These are phyloP conservation scores for Chaetothyriales sp. DNA, from an alignment of 2,329 filamentous ascomycete species.

Conservation along the genomic window DNA sequence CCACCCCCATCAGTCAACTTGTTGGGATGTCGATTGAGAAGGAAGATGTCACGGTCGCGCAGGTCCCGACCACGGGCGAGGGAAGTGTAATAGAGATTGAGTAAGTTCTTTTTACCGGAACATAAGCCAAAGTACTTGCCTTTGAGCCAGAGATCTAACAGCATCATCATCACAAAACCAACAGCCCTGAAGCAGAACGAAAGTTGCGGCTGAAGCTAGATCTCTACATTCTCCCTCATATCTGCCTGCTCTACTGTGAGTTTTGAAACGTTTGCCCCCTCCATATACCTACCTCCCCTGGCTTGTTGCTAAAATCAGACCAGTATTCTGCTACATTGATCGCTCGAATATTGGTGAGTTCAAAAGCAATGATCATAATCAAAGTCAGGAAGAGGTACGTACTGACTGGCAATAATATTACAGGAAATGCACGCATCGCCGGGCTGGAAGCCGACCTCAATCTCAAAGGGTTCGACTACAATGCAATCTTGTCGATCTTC, in stretches of 20 bases:
- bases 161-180: too few relatives aligned
- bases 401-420: conserved; percentile 27
- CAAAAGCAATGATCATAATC: not conserved
- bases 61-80: too few relatives aligned
- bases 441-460: conserved; percentile 48
- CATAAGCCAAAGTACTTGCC: too few relatives aligned
- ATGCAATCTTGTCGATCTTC: conserved; percentile 51
- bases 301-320: not conserved
- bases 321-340: conserved; percentile 50
- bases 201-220: conserved; percentile 50
- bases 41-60: too few relatives aligned
- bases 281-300: not conserved
- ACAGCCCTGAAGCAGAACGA: conserved; percentile 35
- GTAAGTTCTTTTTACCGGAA: too few relatives aligned
- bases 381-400: conserved; percentile 43
- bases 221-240: conserved; percentile 48
- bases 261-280: conserved; percentile 57
- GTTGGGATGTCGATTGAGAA: too few relatives aligned
- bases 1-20: too few relatives aligned
- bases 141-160: too few relatives aligned
- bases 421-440: conserved; percentile 53
- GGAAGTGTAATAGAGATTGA: too few relatives aligned
- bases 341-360: conserved; percentile 51
- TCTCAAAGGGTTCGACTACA: conserved; percentile 52
- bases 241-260: conserved; percentile 49